Percentiles rank a stretch among this genome's conserved stretches.
phyloP scores from a whole-genome alignment of 2,329 filamentous ascomycete species.

The Aureobasidium sp. region DNA sequence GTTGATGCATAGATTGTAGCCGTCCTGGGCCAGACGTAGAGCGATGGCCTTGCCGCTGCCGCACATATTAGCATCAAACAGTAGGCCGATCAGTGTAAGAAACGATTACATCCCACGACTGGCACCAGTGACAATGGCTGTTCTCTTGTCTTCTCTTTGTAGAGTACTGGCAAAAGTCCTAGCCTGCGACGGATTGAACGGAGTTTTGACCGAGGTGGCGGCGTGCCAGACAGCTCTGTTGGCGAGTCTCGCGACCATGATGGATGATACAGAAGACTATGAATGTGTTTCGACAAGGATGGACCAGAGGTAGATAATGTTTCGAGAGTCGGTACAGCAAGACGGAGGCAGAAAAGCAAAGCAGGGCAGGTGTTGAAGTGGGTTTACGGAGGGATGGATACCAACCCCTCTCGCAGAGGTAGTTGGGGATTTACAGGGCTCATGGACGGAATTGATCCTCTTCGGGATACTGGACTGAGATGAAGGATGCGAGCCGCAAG shows the following conservation, averaged over 20 bases:
- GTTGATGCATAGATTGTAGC: constrained; percentile 61
- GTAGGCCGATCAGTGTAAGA: not conserved
- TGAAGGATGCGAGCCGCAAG: not conserved
- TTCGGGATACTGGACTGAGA: not conserved
- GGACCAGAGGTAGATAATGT: not conserved
- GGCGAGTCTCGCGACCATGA: constrained; percentile 7
- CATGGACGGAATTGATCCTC: not conserved
- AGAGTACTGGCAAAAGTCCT: constrained; percentile 14
- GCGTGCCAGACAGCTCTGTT: not conserved
- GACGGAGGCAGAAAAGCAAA: not conserved
- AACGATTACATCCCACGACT: constrained; percentile 27
- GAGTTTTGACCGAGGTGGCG: not conserved
- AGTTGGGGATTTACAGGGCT: not conserved
- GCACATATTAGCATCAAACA: not conserved
- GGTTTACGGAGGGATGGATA: not conserved
- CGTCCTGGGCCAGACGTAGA: constrained; percentile 56
- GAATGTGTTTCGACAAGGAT: not conserved
- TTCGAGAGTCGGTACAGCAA: not conserved
- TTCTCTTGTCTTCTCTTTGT: constrained; percentile 15
- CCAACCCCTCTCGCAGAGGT: constrained; percentile 1
- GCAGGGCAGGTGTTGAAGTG: not conserved
- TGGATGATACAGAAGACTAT: not conserved
- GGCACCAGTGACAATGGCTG: constrained; percentile 32
- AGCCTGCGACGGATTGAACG: not conserved
- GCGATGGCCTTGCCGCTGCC: constrained; percentile 57